These are phyloP conservation scores for Tylopilus sp. DNA, from an alignment of 768 basidiomycete species.

Conservation along the genomic window DNA sequence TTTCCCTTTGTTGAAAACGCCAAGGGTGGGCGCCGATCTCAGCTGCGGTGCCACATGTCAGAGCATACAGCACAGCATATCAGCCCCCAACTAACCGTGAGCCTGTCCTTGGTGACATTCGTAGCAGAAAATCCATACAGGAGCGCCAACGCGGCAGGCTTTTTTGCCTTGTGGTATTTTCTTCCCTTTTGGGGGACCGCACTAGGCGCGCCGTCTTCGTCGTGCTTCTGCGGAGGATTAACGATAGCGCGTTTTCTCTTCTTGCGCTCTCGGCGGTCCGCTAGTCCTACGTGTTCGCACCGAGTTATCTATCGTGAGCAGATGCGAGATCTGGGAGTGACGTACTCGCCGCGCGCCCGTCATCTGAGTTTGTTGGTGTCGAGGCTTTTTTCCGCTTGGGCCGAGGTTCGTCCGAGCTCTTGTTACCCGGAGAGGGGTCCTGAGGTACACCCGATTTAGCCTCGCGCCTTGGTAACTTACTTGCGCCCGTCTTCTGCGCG, in stretches of 20 bases:
- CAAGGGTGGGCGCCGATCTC: slow-evolving; percentile 27
- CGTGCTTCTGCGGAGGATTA: slow-evolving; percentile 19
- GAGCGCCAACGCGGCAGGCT: slow-evolving; percentile 31
- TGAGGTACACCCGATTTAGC: background rate
- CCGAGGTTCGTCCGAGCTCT: slow-evolving; percentile 18
- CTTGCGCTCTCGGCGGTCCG: slow-evolving; percentile 63
- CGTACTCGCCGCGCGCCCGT: slow-evolving; percentile 38
- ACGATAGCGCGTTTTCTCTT: slow-evolving; percentile 56
- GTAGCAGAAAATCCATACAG: slow-evolving; percentile 37
- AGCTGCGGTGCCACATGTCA: slow-evolving; percentile 24
- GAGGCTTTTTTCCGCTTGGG: slow-evolving; percentile 22
- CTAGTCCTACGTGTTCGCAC: slow-evolving; percentile 43
- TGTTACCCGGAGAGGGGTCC: background rate
- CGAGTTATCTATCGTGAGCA: background rate
- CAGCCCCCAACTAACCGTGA: slow-evolving; percentile 28
- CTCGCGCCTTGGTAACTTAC: background rate
- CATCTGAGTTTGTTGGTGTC: slow-evolving; percentile 24
- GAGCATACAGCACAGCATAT: background rate
- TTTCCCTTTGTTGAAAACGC: slow-evolving; percentile 38
- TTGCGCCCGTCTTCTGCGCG: slow-evolving; percentile 2
- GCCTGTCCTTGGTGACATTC: slow-evolving; percentile 35
- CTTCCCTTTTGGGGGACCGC: slow-evolving; percentile 11
- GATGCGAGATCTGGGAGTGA: background rate
- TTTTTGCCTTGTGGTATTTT: slow-evolving; percentile 20
- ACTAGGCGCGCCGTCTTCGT: background rate